Base-by-base conservation (phyloP, 768 basidiomycete species). In the Omphalotus guepiniiformis region DNA sequence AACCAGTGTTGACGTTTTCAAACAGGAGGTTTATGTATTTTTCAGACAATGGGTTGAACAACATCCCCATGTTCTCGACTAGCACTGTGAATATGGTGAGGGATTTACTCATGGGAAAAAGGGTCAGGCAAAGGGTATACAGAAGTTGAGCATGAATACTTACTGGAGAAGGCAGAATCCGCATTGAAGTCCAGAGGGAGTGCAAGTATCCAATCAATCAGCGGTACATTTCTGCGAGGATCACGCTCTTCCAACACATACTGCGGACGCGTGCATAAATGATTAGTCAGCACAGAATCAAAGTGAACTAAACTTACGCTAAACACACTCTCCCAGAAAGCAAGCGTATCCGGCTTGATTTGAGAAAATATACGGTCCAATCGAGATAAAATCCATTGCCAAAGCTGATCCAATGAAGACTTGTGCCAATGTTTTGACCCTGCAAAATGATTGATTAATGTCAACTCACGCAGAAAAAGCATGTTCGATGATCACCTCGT, bases 111-210 rank as follows among this genome's bases (percentile, higher is more conserved):
- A 90, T 91, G 93, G 57, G 19, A 49, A 42, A 23, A 36, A 28
- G 39, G 56, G 29, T 51, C 34, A 51, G 42, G 3, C 39, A 32
- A 36, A 51, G 40, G 35, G 30, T 39, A 13, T 12, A 34, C 37
- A 39, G 38, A 26, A 8, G 41, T 18, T 42, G 19, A 18, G 30
- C 22, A 4, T 13, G 23, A 38, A 23, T 36, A 70, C 80, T 60
- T 67, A 88, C 91, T 85, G 53, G 84, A 78, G 62, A 96, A 96
- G 2, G 90, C 88, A 23, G 91, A 95, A 53, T 89, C 88, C 38
- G 83, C 79, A 28, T 79, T 76, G 62, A 94, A 90, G 53, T 96
- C 93, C 4, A 92, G 68, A 2, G 87, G 84, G 2, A 92, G 72
- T 16, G 77, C 70, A 26, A 87, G 58, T 48, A 93, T 80, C 81